Percentiles rank a stretch among this genome's conserved stretches.
phyloP scores from a whole-genome alignment of 2,329 filamentous ascomycete genomes.

The Sporothrix curviconia region DNA sequence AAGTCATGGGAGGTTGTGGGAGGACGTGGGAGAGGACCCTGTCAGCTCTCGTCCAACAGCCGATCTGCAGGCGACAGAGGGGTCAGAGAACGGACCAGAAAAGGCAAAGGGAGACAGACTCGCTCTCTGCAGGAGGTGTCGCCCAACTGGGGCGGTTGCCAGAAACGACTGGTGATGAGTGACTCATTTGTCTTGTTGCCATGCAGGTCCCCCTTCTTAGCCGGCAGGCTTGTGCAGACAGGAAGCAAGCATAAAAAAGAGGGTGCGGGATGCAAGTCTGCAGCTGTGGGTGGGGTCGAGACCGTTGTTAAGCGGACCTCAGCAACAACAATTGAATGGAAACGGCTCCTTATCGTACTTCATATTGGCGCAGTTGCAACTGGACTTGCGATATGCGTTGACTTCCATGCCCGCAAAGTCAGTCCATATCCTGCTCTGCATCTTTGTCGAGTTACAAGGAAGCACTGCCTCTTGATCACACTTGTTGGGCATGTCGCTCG shows the following conservation, averaged over 20 bases:
- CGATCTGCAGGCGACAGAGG: constrained; percentile 8
- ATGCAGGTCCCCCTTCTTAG: constrained; percentile 14
- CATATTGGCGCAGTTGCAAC: too few species aligned
- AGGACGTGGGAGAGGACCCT: not conserved
- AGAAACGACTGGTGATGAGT: constrained; percentile 27
- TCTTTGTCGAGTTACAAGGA: too few species aligned
- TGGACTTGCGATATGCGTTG: too few species aligned
- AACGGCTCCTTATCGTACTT: too few species aligned
- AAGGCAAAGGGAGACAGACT: not conserved
- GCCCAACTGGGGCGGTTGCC: constrained; percentile 19
- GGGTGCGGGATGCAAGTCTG: constrained; percentile 18
- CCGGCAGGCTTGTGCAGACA: constrained; percentile 5
- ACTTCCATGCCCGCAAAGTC: too few species aligned
- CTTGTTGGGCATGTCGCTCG: not conserved
- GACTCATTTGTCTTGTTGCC: constrained; percentile 26
- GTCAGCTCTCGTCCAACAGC: not conserved
- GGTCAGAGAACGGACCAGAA: not conserved
- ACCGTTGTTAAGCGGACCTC: too few species aligned
- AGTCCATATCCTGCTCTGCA: too few species aligned
- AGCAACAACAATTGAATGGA: too few species aligned
- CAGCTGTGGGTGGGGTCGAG: too few species aligned
- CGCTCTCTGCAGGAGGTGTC: constrained; percentile 21
- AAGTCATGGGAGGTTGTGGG: not conserved
- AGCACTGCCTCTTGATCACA: not conserved
- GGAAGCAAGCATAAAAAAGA: constrained; percentile 14